Evolutionary conservation across 2,329 filamentous ascomycete species (phyloP), one percentile per base, ranked within the genome.

Genomic region (Drechslera avenae): DNA sequence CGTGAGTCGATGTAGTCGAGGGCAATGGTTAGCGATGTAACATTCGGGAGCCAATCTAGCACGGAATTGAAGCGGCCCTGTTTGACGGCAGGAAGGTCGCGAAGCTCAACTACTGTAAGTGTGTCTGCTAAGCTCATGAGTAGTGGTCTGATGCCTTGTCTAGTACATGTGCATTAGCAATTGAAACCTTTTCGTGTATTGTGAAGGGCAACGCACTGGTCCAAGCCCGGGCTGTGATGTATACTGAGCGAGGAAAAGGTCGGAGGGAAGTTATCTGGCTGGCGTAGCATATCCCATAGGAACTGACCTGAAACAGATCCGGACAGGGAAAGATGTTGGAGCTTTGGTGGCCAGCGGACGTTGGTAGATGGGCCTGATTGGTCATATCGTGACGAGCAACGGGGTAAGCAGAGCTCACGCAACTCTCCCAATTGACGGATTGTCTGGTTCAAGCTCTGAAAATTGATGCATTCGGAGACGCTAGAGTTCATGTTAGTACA

Each of bases 391-490:
- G 70, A 55, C 58, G 68, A 55, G 64, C 71, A 66, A 12, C 73
- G 69, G 1, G 79, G 80, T 13, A 83, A 73, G 39, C 72, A 74
- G 7, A 86, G 72, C 2, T 69, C 68, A 5, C 64, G 63, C 5
- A 86, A 72, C 6, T 72, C 68, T 2, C 61, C 31, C 16, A 86
- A 73, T 21, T 75, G 67, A n/a, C 72, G 72, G 5, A 84, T 66
- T 0, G 81, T 77, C 39, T 78, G 78, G 54, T 82, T 79, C 12
- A 86, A 72, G 3, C 73, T 69, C 18, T 74, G 65, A 54, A 83
- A 76, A 5, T 71, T 69, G 23, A 85, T 78, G 1, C 75, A 69
- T 49, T 83, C 81, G 10, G 71, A 75, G 5, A 85, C 78, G 23
- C 49, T 48, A 19, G 21, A 16, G 4, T n/a, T 39, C 17, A 26